A percentile compares a stretch with the other conserved stretches of the same genome.
phyloP scores from a whole-genome alignment of 805 yeast species.

The Candida taoyuanica region DNA sequence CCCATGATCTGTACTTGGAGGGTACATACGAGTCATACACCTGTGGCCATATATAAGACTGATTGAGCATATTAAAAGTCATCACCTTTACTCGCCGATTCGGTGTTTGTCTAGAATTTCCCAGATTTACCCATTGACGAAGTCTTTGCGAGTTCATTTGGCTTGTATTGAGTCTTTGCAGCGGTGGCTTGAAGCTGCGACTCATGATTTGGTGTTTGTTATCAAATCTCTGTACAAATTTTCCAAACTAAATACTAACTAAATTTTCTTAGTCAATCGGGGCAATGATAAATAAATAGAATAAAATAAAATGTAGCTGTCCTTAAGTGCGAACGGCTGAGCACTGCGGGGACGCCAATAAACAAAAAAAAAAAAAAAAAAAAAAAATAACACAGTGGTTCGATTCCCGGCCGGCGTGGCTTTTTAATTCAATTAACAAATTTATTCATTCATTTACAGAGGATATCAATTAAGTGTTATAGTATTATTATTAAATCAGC shows the following conservation, averaged over 20 bases:
- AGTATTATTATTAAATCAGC: no score
- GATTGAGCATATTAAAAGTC: conserved; percentile 45
- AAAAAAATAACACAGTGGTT: no score
- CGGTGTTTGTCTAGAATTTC: not conserved
- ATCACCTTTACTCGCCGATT: conserved; percentile 28
- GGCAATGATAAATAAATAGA: not conserved
- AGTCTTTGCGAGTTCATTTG: conserved; percentile 6
- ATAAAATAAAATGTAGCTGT: no score
- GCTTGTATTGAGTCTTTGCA: not conserved
- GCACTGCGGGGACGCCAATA: no score
- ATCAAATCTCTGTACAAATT: no score
- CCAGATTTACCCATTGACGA: conserved; percentile 19
- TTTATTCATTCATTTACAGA: no score
- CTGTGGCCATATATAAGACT: conserved; percentile 56
- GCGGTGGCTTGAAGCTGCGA: not conserved
- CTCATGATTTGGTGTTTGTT: not conserved
- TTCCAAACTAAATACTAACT: no score
- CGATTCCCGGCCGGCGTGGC: no score
- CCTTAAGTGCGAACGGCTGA: conserved; percentile 17
- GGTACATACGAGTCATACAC: conserved; percentile 50
- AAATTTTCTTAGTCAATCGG: not conserved
- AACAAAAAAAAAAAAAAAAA: no score
- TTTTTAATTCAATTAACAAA: no score
- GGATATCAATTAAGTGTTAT: no score
- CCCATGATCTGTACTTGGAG: conserved; percentile 43